Evolutionary conservation across 2,329 filamentous ascomycete species (phyloP).

Genomic region (Botrytis cinerea): DNA sequence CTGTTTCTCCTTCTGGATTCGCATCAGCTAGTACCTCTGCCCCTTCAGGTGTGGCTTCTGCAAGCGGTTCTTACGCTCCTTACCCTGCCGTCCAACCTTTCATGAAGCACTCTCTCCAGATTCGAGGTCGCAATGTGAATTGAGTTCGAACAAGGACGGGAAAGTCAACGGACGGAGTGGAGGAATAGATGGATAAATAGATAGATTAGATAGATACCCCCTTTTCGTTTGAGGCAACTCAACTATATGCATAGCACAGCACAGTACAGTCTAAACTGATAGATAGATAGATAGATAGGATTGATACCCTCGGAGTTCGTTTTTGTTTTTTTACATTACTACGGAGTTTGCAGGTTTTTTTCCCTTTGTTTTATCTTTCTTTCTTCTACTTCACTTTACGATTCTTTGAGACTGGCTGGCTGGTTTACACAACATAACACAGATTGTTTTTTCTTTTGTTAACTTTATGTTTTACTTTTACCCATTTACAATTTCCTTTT

Average conservation of each 20-base stretch:
- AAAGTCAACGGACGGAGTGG: not conserved
- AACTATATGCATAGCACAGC: not conserved
- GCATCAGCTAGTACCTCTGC: not conserved
- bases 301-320: slow-evolving; percentile 10
- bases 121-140: slow-evolving; percentile 11
- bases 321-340: not conserved
- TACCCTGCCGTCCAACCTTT: slow-evolving; percentile 14
- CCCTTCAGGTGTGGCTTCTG: not conserved
- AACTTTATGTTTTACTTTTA: not conserved
- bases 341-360: not conserved
- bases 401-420: not conserved
- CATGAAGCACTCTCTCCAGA: slow-evolving; percentile 7
- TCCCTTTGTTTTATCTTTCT: not conserved
- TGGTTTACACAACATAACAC: not conserved
- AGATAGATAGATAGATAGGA: not conserved
- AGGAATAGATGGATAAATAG: not conserved
- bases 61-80: not conserved
- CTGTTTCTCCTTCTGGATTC: not conserved
- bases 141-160: not conserved
- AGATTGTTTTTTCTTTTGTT: slow-evolving; percentile 9
- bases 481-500: not conserved
- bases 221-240: slow-evolving; percentile 1
- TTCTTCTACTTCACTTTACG: not conserved
- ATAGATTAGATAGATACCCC: slow-evolving; percentile 7
- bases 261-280: slow-evolving; percentile 2